These are phyloP conservation scores for Aspergillus nidulans DNA, from an alignment of 495 filamentous ascomycete species.

Conservation along the genomic window DNA sequence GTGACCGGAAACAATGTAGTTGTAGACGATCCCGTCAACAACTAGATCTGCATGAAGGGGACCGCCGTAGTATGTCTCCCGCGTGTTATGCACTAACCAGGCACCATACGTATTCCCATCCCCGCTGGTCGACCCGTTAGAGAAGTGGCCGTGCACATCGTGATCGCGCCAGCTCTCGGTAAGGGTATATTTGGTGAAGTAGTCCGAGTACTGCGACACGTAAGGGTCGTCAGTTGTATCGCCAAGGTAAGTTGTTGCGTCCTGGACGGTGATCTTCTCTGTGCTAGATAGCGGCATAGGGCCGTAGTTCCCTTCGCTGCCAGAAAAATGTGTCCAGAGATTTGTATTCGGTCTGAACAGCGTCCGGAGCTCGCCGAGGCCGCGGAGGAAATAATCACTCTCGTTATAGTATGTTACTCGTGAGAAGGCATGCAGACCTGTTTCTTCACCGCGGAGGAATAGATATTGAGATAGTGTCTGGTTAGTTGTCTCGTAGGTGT, in stretches of 20 bases:
- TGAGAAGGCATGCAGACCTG: slow-evolving; percentile 51
- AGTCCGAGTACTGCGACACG: slow-evolving; percentile 47
- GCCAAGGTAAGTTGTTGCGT: slow-evolving; percentile 52
- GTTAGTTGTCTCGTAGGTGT: slow-evolving; percentile 46
- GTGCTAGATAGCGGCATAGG: slow-evolving; percentile 45
- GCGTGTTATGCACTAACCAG: slow-evolving; percentile 55
- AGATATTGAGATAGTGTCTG: slow-evolving; percentile 53
- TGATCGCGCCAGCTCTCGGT: slow-evolving; percentile 48
- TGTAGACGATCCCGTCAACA: slow-evolving; percentile 55
- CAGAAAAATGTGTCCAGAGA: slow-evolving; percentile 52
- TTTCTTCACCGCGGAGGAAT: slow-evolving; percentile 53
- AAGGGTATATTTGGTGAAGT: slow-evolving; percentile 58
- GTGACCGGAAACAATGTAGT: slow-evolving; percentile 49
- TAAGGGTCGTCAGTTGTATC: slow-evolving; percentile 47
- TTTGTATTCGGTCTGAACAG: slow-evolving; percentile 50
- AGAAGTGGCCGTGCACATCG: slow-evolving; percentile 49
- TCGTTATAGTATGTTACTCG: slow-evolving; percentile 50
- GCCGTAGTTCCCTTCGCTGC: slow-evolving; percentile 44
- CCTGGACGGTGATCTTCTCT: slow-evolving; percentile 47
- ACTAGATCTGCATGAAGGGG: slow-evolving; percentile 52
- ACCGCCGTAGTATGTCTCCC: slow-evolving; percentile 54
- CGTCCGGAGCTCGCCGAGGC: slow-evolving; percentile 51
- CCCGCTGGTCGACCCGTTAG: slow-evolving; percentile 41
- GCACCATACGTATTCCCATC: slow-evolving; percentile 48
- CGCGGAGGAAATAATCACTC: slow-evolving; percentile 45